Evolutionary conservation across 2,329 filamentous ascomycete species (phyloP), one percentile per base, ranked within the genome.

Genomic region (Epichloe sp.): DNA sequence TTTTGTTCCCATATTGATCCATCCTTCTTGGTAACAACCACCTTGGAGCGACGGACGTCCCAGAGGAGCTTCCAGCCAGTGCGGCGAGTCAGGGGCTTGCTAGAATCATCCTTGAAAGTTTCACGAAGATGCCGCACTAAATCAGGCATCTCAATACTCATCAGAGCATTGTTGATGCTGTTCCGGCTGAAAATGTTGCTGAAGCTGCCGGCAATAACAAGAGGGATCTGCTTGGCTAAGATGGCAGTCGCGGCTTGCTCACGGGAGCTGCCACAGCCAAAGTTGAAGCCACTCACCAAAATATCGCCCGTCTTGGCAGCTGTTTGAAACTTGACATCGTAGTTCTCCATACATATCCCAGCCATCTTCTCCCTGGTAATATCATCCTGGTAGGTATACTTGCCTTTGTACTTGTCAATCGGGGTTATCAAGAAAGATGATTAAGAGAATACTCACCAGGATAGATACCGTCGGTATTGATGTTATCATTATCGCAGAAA

Each of bases 291-390:
- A 0, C 83, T 71, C 0, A 96, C 89, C 1, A 96, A 77, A 50
- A 96, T 87, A 60, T 97, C 90, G 47, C 80, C 82, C 0, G 78
- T 63, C 56, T 77, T 77, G 44, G 85, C 83, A 37, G 83, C 72
- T 1, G 69, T 65, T 10, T 74, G 66, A 64, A 96, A 96, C 0
- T 72, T 64, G 0, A 77, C 69, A 63, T 97, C 91, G 69, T 95
- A 97, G 74, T 97, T 97, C 64, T 85, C 78, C 89, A 97, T 96
- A 67, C 86, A 90, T 0, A 90, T 89, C 57, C 86, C 73, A 0
- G 88, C 88, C 91, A 97, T 96, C 52, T 80, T 80, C 54, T 88
- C 84, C 69, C 69, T 72, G 0, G 85, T 71, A 1, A 97, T 75
- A 60, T 86, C 78, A 62, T 97, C 90, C 63, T 94, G 88, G 68